Percentiles rank a stretch among this genome's conserved stretches.
Evolutionary conservation across 192 early-diverging fungal species (phyloP).

Genomic region (Backusella tarrabulga): DNA sequence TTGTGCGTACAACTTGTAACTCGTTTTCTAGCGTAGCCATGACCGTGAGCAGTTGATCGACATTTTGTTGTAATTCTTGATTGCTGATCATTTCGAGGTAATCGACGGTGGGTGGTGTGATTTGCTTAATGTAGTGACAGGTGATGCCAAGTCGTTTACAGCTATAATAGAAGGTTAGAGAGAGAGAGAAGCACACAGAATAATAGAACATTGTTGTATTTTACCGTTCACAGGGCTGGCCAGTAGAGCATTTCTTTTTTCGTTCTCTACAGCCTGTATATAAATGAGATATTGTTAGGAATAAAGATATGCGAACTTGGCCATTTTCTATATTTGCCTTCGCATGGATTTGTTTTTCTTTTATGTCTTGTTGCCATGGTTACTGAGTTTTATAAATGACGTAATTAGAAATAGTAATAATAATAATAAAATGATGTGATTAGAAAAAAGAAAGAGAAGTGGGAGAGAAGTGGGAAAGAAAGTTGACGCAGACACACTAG

Average conservation of each 20-base stretch:
- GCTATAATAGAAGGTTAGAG: neutral
- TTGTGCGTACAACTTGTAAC: neutral
- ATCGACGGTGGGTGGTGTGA: neutral
- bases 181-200: neutral
- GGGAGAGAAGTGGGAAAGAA: neutral
- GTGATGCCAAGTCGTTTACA: conserved; percentile 12
- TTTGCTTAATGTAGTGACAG: conserved; percentile 8
- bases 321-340: neutral
- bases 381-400: neutral
- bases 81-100: conserved; percentile 8
- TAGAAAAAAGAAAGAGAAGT: neutral
- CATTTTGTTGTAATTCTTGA: neutral
- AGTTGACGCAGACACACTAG: neutral
- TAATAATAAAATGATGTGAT: neutral
- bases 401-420: neutral
- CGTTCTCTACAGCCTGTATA: conserved; percentile 12
- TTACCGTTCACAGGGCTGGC: conserved; percentile 15
- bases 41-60: neutral
- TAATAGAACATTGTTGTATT: neutral
- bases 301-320: neutral
- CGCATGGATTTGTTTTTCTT: conserved; percentile 14
- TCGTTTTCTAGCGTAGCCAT: conserved; percentile 2
- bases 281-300: neutral
- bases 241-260: conserved; percentile 16
- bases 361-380: conserved; percentile 3